Conservation (phyloP, 176 grass and related monocot species). For the Pontederia crassipes region DNA sequence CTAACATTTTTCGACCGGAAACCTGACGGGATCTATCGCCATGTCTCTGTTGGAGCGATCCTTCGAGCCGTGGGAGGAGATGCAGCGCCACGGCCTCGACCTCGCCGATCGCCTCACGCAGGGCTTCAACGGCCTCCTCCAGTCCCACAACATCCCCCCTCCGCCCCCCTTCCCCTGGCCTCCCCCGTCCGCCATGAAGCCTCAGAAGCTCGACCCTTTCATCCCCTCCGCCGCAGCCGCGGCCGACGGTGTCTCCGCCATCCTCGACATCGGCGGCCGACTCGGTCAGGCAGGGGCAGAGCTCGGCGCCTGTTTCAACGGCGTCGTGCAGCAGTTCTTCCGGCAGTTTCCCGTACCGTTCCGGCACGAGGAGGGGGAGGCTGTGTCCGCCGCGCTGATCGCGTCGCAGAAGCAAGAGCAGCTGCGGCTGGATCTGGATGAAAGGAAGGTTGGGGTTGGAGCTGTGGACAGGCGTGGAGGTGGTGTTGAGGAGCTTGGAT, state of each 20-base stretch:
- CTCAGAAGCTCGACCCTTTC: conserved; percentile 37
- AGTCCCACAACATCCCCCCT: conserved; percentile 38
- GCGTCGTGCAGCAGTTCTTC: conserved; percentile 66
- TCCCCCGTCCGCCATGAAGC: conserved; percentile 33
- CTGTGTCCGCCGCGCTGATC: background rate
- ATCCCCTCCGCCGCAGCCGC: conserved; percentile 28
- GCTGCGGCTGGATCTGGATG: conserved; percentile 3
- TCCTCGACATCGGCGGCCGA: conserved; percentile 66
- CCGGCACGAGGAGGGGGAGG: conserved; percentile 35
- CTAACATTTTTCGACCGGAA: too few species aligned
- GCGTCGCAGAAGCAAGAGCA: background rate
- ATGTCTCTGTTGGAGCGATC: conserved; percentile 49
- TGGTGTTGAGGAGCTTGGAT: conserved; percentile 13
- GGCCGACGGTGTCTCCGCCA: conserved; percentile 27
- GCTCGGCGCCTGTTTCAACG: conserved; percentile 58
- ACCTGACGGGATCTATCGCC: too few species aligned
- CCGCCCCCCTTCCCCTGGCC: conserved; percentile 49
- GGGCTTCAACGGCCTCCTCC: conserved; percentile 73
- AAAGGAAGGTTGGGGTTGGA: conserved; percentile 17
- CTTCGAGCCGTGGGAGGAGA: conserved; percentile 79
- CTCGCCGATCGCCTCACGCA: conserved; percentile 72
- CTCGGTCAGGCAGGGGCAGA: conserved; percentile 75
- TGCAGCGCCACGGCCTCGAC: conserved; percentile 92
- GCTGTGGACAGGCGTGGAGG: conserved; percentile 1
- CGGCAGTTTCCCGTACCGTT: conserved; percentile 45